phyloP scores from a whole-genome alignment of 768 basidiomycete genomes.

The Neoboletus magnificus region DNA sequence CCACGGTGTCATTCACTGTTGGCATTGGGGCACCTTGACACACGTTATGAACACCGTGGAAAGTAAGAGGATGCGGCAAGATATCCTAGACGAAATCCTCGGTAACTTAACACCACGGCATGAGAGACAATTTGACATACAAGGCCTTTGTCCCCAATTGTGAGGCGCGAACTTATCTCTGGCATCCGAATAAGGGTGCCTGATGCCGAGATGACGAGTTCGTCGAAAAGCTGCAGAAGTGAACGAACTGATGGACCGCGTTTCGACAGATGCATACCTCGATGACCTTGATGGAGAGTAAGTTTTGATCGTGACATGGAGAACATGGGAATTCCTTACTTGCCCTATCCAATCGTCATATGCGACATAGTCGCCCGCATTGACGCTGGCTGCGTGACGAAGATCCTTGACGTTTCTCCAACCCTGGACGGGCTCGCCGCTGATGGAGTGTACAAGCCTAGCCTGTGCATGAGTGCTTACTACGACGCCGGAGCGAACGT shows the following conservation, averaged over 20 bases:
- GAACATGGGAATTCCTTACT: slow-evolving; percentile 42
- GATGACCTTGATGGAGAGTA: slow-evolving; percentile 49
- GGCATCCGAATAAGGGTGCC: slow-evolving; percentile 68
- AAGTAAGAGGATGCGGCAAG: slow-evolving; percentile 50
- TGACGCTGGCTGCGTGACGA: slow-evolving; percentile 54
- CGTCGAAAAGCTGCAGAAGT: slow-evolving; percentile 69
- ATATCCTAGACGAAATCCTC: slow-evolving; percentile 51
- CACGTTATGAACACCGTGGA: slow-evolving; percentile 45
- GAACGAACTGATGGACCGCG: slow-evolving; percentile 7
- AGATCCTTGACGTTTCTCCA: slow-evolving; percentile 65
- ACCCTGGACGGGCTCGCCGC: slow-evolving; percentile 50
- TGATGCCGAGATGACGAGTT: slow-evolving; percentile 70
- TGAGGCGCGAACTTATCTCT: slow-evolving; percentile 72
- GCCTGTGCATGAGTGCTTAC: slow-evolving; percentile 58
- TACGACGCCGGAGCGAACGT: slow-evolving; percentile 75
- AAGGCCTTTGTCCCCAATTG: slow-evolving; percentile 71
- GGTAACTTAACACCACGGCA: slow-evolving; percentile 1
- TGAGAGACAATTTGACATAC: slow-evolving; percentile 39
- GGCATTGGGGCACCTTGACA: slow-evolving; percentile 44
- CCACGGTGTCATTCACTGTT: slow-evolving; percentile 55
- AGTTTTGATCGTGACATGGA: slow-evolving; percentile 5
- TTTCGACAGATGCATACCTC: slow-evolving; percentile 50
- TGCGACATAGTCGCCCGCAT: slow-evolving; percentile 78
- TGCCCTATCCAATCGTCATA: slow-evolving; percentile 89
- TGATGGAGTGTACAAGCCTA: slow-evolving; percentile 75